Percentiles rank a stretch among this genome's conserved stretches.
These are phyloP conservation scores for Termitomyces sp. DNA, from an alignment of 768 basidiomycete species.

Conservation along the genomic window DNA sequence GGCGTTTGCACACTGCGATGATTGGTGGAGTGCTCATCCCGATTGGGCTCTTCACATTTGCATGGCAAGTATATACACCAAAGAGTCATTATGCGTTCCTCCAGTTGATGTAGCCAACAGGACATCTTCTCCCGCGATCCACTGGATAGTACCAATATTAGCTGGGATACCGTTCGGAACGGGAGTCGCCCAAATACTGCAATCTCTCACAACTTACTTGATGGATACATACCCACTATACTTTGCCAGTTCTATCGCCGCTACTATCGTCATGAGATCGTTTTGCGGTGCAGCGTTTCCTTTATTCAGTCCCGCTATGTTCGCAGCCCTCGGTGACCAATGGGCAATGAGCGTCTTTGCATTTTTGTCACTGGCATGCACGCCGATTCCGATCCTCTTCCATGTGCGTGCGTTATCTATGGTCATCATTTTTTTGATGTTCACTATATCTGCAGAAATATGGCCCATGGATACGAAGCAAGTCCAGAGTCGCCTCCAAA, in stretches of 20 bases:
- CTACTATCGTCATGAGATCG: constrained; percentile 62
- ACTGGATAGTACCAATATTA: constrained; percentile 65
- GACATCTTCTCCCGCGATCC: constrained; percentile 45
- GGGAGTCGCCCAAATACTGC: constrained; percentile 59
- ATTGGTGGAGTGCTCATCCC: constrained; percentile 47
- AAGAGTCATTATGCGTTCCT: background rate
- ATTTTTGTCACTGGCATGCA: constrained; percentile 41
- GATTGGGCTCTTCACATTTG: constrained; percentile 61
- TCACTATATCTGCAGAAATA: constrained; percentile 34
- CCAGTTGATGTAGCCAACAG: constrained; percentile 19
- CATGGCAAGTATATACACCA: constrained; percentile 33
- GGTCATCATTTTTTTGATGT: background rate
- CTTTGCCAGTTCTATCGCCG: constrained; percentile 62
- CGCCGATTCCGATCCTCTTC: constrained; percentile 52
- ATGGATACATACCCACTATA: constrained; percentile 68
- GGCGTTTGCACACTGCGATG: constrained; percentile 55
- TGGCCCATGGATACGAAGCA: constrained; percentile 40
- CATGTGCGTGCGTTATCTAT: constrained; percentile 31
- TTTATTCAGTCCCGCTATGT: constrained; percentile 48
- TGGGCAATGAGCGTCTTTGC: constrained; percentile 55
- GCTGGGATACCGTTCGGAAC: constrained; percentile 63
- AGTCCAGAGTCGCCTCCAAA: constrained; percentile 39
- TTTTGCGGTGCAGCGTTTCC: constrained; percentile 61
- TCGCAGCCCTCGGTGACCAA: constrained; percentile 43
- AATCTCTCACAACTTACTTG: constrained; percentile 61